A percentile compares a stretch with the other conserved stretches of the same genome.
Evolutionary conservation across 257 asterid species (phyloP).

Genomic region (Anisodus tanguticus): DNA sequence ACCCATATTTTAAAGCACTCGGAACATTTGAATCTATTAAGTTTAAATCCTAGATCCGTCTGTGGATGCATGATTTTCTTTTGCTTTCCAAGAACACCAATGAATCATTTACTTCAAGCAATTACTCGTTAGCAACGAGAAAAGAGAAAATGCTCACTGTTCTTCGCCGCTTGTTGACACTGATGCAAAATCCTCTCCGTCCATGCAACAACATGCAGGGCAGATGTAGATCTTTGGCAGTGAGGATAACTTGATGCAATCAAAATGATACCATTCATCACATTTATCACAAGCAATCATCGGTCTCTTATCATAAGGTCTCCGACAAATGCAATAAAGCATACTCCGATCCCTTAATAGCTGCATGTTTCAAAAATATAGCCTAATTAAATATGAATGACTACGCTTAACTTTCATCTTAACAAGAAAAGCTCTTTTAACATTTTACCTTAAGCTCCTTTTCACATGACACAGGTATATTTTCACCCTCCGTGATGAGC

Average conservation of each 20-base stretch:
- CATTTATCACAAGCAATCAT: slow-evolving; percentile 91
- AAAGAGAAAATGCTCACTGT: slow-evolving; percentile 47
- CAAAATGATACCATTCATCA: slow-evolving; percentile 97
- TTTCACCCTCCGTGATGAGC: slow-evolving; percentile 74
- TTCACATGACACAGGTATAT: slow-evolving; percentile 56
- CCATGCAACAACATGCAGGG: slow-evolving; percentile 85
- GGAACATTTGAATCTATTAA: neutral
- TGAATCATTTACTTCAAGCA: neutral
- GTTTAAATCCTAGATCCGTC: neutral
- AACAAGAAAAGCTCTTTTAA: neutral
- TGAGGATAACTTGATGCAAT: slow-evolving; percentile 72
- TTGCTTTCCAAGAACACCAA: neutral
- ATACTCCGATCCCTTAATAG: slow-evolving; percentile 84
- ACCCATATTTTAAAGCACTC: neutral
- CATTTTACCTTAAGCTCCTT: slow-evolving; percentile 76
- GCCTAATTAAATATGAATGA: neutral
- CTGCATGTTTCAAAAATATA: slow-evolving; percentile 48
- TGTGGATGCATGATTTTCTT: neutral
- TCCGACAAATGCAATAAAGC: slow-evolving; percentile 95
- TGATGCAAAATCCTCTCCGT: slow-evolving; percentile 45
- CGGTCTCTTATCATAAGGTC: slow-evolving; percentile 76
- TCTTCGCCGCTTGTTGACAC: slow-evolving; percentile 43
- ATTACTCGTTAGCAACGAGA: neutral
- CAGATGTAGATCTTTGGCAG: slow-evolving; percentile 77
- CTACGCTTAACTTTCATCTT: neutral